Evolutionary conservation across 108 stramenopile genomes (phyloP).

Genomic region (Stephanodiscus triporus): DNA sequence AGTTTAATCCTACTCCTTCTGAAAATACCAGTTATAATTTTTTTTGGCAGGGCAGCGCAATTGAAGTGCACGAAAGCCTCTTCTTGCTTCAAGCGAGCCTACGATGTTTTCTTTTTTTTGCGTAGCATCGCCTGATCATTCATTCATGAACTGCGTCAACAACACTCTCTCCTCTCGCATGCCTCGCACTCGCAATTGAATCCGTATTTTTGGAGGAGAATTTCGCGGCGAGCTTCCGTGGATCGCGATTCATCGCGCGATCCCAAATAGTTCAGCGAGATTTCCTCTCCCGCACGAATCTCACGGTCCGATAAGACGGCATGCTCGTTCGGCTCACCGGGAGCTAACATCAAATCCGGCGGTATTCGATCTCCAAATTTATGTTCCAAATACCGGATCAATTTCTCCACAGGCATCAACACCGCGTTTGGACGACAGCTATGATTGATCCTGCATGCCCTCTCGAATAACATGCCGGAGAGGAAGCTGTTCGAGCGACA

Average conservation of each 20-base stretch:
- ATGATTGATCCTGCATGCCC: too few relatives aligned
- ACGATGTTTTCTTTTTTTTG: background rate
- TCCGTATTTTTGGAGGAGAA: background rate
- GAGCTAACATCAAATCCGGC: background rate
- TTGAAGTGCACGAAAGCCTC: too few relatives aligned
- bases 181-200: background rate
- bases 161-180: background rate
- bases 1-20: too few relatives aligned
- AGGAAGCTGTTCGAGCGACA: too few relatives aligned
- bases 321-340: background rate
- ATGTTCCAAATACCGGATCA: too few relatives aligned
- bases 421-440: too few relatives aligned
- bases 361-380: too few relatives aligned
- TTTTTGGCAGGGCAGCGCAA: too few relatives aligned
- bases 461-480: too few relatives aligned
- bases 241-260: background rate
- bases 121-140: background rate
- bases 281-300: background rate
- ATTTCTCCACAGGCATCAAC: too few relatives aligned
- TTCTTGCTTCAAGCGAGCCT: too few relatives aligned
- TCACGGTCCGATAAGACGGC: background rate
- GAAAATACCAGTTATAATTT: too few relatives aligned
- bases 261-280: background rate
- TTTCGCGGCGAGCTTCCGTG: background rate
- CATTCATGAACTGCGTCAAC: background rate